phyloP scores from a whole-genome alignment of 805 yeast genomes.

The Wickerhamiella cacticola region DNA sequence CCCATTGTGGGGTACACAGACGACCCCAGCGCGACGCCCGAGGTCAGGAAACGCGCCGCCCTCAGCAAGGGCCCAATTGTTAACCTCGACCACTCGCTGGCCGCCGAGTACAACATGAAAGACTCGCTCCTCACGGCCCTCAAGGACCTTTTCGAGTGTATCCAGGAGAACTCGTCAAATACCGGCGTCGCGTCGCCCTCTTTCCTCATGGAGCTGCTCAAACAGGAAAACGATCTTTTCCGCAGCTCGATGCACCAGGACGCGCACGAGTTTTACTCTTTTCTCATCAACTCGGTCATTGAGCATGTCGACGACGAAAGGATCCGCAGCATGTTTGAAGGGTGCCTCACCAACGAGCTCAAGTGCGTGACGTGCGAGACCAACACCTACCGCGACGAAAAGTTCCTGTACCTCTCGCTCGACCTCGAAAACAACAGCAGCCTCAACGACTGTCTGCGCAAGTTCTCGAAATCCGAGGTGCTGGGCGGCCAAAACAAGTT shows the following conservation, averaged over 20 bases:
- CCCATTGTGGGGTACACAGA: conserved; percentile 37
- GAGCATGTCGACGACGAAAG: conserved; percentile 29
- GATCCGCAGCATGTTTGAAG: conserved; percentile 69
- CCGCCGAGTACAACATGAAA: conserved; percentile 38
- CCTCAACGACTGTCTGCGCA: conserved; percentile 62
- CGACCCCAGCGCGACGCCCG: conserved; percentile 40
- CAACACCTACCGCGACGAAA: conserved; percentile 68
- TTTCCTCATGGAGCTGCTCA: conserved; percentile 59
- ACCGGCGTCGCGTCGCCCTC: conserved; percentile 81
- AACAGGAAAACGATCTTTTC: conserved; percentile 72
- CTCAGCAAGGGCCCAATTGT: conserved; percentile 69
- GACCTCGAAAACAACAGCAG: conserved; percentile 69
- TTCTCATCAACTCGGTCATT: conserved; percentile 63
- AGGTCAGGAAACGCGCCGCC: conserved; percentile 68
- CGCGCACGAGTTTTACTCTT: conserved; percentile 93
- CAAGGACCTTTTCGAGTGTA: conserved; percentile 75
- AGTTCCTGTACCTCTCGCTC: conserved; percentile 72
- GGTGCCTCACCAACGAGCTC: conserved; percentile 72
- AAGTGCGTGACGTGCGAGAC: conserved; percentile 84
- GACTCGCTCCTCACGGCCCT: conserved; percentile 50
- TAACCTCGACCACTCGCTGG: conserved; percentile 60
- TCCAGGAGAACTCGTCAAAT: conserved; percentile 54
- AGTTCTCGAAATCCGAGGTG: conserved; percentile 77
- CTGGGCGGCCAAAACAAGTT: conserved; percentile 80
- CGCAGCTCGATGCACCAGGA: conserved; percentile 94